Evolutionary conservation across 116 monocot species (phyloP), one percentile per base, ranked within the genome.

Genomic region (Cymodocea nodosa): DNA sequence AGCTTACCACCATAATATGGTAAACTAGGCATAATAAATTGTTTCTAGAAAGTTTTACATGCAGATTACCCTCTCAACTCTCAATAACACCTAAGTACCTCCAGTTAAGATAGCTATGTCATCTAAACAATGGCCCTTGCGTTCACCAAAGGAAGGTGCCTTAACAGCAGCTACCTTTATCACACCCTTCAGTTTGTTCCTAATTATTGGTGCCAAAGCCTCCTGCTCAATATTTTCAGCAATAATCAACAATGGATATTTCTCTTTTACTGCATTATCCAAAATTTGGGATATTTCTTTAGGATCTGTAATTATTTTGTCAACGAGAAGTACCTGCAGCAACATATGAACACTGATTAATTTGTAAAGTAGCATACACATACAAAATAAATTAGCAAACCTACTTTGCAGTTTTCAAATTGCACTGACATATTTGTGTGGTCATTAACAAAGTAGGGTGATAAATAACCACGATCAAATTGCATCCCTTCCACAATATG

Each of bases 131-230:
- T 89, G 75, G 64, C 87, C 87, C 74, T 85, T 94, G 35, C 84
- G 82, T 54, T 84, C 90, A 51, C 94, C 94, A 83, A 94, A 94
- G 20, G 78, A 69, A 72, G 89, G 86, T 49, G 94, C 94, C 83
- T 94, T 89, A 59, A 94, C 76, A 58, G 77, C 94, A 75, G 82
- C 89, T 53, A 59, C 81, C 61, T 83, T 94, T 53, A 94, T 25
- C 34, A 71, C 68, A 70, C 89, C 89, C 77, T 86, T 93, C 17
- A 93, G 80, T 68, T 93, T 93, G 72, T 89, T 93, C 68, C 80
- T 81, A 58, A 93, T 86, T 68, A 93, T 25, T 20, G 76, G 89
- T 80, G 77, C 81, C 54, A 93, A 63, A 50, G 76, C 86, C 36
- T 89, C 82, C 63, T 83, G 66, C 63, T 89, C 89, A 34, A 93